phyloP scores from a whole-genome alignment of 805 yeast species.

The Sugiyamaella smithiae region DNA sequence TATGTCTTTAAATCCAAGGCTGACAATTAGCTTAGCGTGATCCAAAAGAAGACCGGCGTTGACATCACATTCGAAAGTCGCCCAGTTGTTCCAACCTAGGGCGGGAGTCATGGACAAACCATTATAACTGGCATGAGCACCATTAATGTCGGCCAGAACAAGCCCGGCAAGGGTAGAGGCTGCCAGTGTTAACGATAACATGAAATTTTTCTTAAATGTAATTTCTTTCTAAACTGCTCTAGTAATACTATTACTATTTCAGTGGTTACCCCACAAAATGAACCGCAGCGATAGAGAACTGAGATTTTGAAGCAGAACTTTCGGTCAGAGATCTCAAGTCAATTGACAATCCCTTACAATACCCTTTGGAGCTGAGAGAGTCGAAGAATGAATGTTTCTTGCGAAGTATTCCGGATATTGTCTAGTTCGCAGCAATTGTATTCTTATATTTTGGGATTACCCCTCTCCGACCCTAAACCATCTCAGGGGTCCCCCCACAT shows the following conservation, averaged over 20 bases:
- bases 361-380: too few relatives aligned
- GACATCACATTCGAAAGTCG: conserved; percentile 32
- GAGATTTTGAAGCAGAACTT: too few relatives aligned
- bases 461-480: neutral
- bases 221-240: neutral
- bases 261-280: too few relatives aligned
- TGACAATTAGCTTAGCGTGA: conserved; percentile 28
- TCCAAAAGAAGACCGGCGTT: conserved; percentile 27
- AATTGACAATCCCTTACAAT: too few relatives aligned
- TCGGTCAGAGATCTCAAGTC: too few relatives aligned
- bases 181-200: neutral
- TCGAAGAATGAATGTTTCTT: too few relatives aligned
- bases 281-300: too few relatives aligned
- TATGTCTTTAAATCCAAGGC: conserved; percentile 28
- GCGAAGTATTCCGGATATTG: too few relatives aligned
- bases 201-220: neutral
- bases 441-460: too few relatives aligned
- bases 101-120: conserved; percentile 25
- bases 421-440: too few relatives aligned
- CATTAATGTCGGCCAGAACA: conserved; percentile 5
- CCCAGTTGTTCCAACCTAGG: conserved; percentile 36
- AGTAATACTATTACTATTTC: too few relatives aligned
- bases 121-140: conserved; percentile 14
- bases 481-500: neutral
- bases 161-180: neutral